Percentiles rank a stretch among this genome's conserved stretches.
phyloP scores from a whole-genome alignment of 305 asterid genomes.

The Plantago lanceolata region DNA sequence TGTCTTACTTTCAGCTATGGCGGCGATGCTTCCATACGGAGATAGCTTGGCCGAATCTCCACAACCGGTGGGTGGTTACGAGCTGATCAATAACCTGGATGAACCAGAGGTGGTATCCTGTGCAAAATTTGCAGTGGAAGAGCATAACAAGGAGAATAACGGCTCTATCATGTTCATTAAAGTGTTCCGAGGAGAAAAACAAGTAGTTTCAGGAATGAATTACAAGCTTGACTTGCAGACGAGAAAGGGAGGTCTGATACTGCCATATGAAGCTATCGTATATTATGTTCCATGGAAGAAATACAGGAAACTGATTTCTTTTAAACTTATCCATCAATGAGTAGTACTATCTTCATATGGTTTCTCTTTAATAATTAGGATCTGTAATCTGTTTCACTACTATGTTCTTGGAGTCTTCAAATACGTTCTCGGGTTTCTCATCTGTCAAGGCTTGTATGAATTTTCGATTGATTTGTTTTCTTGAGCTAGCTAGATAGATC shows the following conservation, averaged over 20 bases:
- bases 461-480: too few relatives aligned
- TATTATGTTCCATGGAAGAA: background rate
- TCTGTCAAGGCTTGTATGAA: background rate
- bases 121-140: background rate
- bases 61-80: background rate
- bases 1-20: background rate
- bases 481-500: too few relatives aligned
- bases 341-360: too few relatives aligned
- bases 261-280: background rate
- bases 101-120: background rate
- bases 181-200: background rate
- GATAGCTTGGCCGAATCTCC: background rate
- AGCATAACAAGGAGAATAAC: background rate
- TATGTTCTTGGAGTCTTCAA: background rate
- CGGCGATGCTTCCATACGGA: background rate
- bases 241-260: background rate
- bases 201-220: slow-evolving; percentile 5
- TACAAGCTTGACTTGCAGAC: background rate
- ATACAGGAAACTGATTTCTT: slow-evolving; percentile 2
- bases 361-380: too few relatives aligned
- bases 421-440: too few relatives aligned
- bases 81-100: background rate
- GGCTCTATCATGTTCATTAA: background rate
- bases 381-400: background rate
- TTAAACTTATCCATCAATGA: background rate